Evolutionary conservation across 192 early-diverging fungal species (phyloP).

Genomic region (Pecoramyces ruminantium): DNA sequence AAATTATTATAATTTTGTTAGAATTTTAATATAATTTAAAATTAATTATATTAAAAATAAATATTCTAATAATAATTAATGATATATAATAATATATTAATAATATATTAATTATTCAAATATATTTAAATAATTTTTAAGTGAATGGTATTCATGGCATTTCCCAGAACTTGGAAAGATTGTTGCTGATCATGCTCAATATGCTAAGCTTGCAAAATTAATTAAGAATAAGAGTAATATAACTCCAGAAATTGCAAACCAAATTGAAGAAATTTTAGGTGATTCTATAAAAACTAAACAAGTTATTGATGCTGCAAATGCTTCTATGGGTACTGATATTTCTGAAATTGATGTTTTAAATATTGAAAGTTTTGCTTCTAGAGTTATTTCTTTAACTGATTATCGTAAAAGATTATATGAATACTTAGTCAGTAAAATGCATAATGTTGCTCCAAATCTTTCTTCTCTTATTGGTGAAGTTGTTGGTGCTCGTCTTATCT

Average conservation of each 20-base stretch:
- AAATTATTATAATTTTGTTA: no score
- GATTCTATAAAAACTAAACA: constrained; percentile 71
- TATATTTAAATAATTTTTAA: constrained; percentile 9
- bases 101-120: background rate
- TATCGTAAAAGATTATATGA: constrained; percentile 84
- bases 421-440: constrained; percentile 92
- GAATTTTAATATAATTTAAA: no score
- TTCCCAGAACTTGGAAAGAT: constrained; percentile 98
- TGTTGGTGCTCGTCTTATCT: constrained; percentile 91
- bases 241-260: constrained; percentile 48
- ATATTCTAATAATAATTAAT: background rate
- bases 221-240: constrained; percentile 88
- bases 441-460: constrained; percentile 88
- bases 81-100: background rate
- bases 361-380: constrained; percentile 81
- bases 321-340: constrained; percentile 98
- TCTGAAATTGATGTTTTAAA: constrained; percentile 89
- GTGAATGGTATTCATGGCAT: constrained; percentile 99
- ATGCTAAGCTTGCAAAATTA: constrained; percentile 71
- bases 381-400: constrained; percentile 76
- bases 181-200: constrained; percentile 79
- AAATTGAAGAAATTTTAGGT: constrained; percentile 61
- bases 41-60: no score
- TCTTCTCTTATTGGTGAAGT: constrained; percentile 87
- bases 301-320: constrained; percentile 80